Evolutionary conservation across 495 filamentous ascomycete genomes (phyloP), one percentile per base, ranked within the genome.

Genomic region (Beverwykella pulmonaria): DNA sequence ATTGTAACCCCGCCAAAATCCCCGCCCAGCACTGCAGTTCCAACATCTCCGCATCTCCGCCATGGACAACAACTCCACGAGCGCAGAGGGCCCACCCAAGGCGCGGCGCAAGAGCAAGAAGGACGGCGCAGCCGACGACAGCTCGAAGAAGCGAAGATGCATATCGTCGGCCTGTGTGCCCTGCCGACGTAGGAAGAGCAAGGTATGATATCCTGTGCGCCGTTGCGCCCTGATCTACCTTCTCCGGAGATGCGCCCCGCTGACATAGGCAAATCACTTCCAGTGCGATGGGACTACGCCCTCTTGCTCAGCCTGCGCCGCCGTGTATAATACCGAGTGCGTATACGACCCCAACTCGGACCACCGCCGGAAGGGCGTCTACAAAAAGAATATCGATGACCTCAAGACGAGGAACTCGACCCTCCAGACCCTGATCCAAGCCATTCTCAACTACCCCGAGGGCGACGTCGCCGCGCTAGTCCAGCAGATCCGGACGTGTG

Each of bases 341-440:
- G 82, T 96, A 54, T 98, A 98, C 81, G 95, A 98, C 74, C 94
- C 92, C 6, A 95, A 91, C 73, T 94, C 91, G 59, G 94, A 98
- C 76, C 92, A 97, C 74, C 89, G 94, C 50, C 87, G 94, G 19
- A 98, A 98, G 75, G 94, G 94, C 53, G 94, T 97, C 10, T 97
- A 97, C 76, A 93, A 92, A 76, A 92, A 96, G 76, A 92, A 97
- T 75, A 89, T 92, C 50, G 92, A 97, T 75, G 90, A 88, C 69
- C 83, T 93, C 72, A 91, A 93, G 73, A 93, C 92, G 20, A 84
- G 84, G 58, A 93, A 90, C 73, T 90, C 90, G 32, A 98, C 94
- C 14, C 80, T 98, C 26, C 90, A 97, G 73, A 93, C 92, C 8
- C 79, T 98, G 27, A 87, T 98, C 53, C 90, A 97, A 75, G 95